These are phyloP conservation scores for Xylaria bambusicola DNA, from an alignment of 495 filamentous ascomycete species.

Conservation along the genomic window DNA sequence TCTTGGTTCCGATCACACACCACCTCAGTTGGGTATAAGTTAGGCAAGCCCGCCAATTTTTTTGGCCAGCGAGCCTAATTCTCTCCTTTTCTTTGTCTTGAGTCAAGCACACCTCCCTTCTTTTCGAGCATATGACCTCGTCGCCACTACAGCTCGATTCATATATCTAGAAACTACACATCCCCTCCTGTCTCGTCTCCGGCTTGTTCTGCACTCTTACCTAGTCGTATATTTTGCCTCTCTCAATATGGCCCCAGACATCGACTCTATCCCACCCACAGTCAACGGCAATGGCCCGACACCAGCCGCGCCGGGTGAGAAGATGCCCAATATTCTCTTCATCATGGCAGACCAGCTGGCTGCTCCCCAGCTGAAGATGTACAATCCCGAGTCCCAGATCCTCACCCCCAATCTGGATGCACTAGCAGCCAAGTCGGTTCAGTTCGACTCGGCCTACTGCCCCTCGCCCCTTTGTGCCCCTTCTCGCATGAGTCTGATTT, in stretches of 20 bases:
- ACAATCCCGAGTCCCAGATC: conserved; percentile 78
- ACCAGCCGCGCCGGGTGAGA: conserved; percentile 25
- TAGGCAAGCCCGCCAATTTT: conserved; percentile 3
- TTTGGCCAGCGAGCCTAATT: neutral
- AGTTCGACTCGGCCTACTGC: conserved; percentile 89
- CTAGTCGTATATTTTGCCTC: conserved; percentile 1
- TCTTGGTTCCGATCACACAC: neutral
- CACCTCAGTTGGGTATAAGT: conserved; percentile 14
- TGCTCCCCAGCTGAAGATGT: conserved; percentile 78
- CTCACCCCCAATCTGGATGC: conserved; percentile 83
- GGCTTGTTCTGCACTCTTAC: neutral
- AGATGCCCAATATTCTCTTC: conserved; percentile 74
- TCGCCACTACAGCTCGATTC: neutral
- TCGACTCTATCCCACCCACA: conserved; percentile 49
- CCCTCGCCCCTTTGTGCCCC: conserved; percentile 86
- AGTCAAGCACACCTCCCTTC: neutral
- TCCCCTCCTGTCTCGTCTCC: neutral
- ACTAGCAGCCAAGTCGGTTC: conserved; percentile 73
- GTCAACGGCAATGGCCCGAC: conserved; percentile 21
- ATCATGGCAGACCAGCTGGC: conserved; percentile 95
- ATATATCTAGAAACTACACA: neutral
- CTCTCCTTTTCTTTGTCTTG: neutral
- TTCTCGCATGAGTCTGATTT: conserved; percentile 86
- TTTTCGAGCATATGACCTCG: neutral
- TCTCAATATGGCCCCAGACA: conserved; percentile 53